Base-by-base conservation (phyloP, 805 yeast genomes). In the Saturnispora besseyi region DNA sequence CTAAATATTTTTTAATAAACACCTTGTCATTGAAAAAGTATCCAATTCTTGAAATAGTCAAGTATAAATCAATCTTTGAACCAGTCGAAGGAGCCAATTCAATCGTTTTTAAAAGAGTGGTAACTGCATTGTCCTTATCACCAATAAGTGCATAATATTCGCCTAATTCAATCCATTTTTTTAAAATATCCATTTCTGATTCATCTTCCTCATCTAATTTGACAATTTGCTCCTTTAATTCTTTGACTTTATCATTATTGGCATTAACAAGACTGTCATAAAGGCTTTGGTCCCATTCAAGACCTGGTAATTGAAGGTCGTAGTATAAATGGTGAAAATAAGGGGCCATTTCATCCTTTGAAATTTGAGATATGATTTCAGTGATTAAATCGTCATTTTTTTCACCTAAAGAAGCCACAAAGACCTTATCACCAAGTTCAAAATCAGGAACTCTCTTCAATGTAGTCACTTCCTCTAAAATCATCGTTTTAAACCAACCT, bases 141-240 rank as follows among this genome's bases (percentile, higher is more conserved):
- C 96, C 91, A 59, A 89, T 86, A 53, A 74, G 72, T 11, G 96
- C 81, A 66, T 87, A 91, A 67, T 82, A 87, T 63, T 90, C 95
- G 33, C 96, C 97, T 30, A 93, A 77, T 60, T 81, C 78, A 50
- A 81, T 78, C 77, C 88, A 84, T 42, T 82, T 80, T 54, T 81
- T 82, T 8, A 89, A 81, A 36, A 81, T 76, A 61, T 88, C 96
- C 56, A 84, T 68, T 63, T 88, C 96, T 32, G 96, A 95, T 64
- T 90, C 97, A 53, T 82, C 87, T 51, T 81, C 88, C 51, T 75
- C 78, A 46, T 76, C 76, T 22, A 79, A 73, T 54, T 70, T 78
- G 47, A 69, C 73, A 51, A 76, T 78, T 72, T 66, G 74, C 60
- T 62, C 72, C 66, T 70, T 82, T 77, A 64, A 79, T 68, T 61